Evolutionary conservation across 371 early-diverging fungal genomes (phyloP).

Genomic region (Dinochytrium kinnereticum): DNA sequence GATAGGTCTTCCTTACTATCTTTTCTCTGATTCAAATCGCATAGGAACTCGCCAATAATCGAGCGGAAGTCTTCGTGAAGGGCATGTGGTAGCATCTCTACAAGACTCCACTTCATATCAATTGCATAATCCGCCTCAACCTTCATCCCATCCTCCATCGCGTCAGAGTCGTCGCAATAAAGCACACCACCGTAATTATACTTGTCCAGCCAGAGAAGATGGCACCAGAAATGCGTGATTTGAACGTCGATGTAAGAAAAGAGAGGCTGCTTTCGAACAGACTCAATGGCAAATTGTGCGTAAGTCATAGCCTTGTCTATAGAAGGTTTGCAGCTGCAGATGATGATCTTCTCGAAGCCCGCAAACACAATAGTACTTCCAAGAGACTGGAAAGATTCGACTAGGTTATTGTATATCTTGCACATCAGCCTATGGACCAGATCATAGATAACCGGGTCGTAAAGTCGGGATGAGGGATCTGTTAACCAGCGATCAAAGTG

Average conservation of each 20-base stretch:
- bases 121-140: conserved; percentile 46
- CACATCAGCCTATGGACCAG: conserved; percentile 86
- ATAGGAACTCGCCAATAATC: conserved; percentile 46
- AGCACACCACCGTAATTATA: conserved; percentile 85
- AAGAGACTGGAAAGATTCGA: conserved; percentile 76
- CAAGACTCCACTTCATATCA: conserved; percentile 88
- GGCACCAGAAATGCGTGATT: conserved; percentile 73
- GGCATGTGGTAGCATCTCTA: conserved; percentile 78
- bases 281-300: conserved; percentile 70
- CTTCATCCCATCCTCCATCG: conserved; percentile 1
- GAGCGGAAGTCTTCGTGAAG: conserved; percentile 70
- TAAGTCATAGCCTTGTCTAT: conserved; percentile 75
- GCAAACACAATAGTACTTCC: conserved; percentile 83
- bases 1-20: neutral
- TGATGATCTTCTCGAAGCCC: conserved; percentile 76
- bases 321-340: conserved; percentile 80
- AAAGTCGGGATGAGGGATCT: conserved; percentile 71
- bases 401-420: conserved; percentile 81
- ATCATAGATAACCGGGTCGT: conserved; percentile 82
- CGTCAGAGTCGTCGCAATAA: conserved; percentile 24
- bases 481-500: conserved; percentile 90
- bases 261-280: conserved; percentile 71
- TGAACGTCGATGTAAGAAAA: conserved; percentile 73
- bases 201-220: conserved; percentile 92
- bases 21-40: conserved; percentile 31